Percentiles rank a stretch among this genome's conserved stretches.
These are phyloP conservation scores for Chimonanthus praecox DNA, from an alignment of 164 flowering plant species.

Conservation along the genomic window DNA sequence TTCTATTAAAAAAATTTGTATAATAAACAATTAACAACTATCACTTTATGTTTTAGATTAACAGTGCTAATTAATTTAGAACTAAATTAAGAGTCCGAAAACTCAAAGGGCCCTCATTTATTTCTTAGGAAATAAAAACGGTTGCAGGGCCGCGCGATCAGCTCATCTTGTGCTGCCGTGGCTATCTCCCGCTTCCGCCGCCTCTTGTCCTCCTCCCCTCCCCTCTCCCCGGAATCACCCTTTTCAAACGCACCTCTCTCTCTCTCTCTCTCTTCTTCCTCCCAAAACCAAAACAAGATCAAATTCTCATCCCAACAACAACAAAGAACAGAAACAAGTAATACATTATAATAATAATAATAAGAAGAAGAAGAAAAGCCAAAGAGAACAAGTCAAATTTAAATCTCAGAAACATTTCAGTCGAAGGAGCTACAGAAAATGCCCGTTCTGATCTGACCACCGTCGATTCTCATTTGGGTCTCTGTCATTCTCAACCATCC, in stretches of 20 bases:
- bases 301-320: background rate
- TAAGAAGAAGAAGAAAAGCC: background rate
- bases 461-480: background rate
- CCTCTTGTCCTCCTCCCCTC: background rate
- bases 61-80: too few species aligned
- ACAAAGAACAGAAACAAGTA: background rate
- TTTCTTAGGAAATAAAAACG: constrained; percentile 3
- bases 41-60: too few species aligned
- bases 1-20: too few species aligned
- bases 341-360: background rate
- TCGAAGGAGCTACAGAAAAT: too few species aligned
- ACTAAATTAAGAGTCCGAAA: too few species aligned
- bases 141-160: constrained; percentile 25
- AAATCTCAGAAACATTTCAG: too few species aligned
- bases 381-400: too few species aligned
- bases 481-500: background rate
- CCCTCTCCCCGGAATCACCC: background rate
- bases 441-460: too few species aligned
- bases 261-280: background rate
- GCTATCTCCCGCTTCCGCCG: constrained; percentile 4
- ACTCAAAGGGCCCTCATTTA: too few species aligned
- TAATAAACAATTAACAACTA: too few species aligned
- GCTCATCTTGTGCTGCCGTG: constrained; percentile 24
- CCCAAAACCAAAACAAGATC: background rate
- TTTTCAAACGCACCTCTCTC: background rate